Base-by-base conservation (phyloP, 129 eudicot genomes). In the Silybum marianum region DNA sequence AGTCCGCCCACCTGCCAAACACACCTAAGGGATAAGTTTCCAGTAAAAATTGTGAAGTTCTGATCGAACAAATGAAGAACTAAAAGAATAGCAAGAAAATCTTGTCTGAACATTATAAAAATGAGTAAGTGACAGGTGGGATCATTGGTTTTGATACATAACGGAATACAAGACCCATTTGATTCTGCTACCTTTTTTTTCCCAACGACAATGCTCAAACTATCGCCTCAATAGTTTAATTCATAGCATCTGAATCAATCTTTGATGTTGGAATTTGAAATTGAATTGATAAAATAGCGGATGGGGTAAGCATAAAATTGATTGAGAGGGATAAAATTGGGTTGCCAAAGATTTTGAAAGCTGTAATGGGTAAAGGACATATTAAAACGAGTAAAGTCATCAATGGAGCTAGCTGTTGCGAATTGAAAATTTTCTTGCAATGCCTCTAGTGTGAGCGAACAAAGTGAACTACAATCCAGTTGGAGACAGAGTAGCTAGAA, bases 121-220 rank as follows among this genome's bases (percentile, higher is more conserved):
- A 38, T 38, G 42, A 38, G 9, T 38, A 28, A 73, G 1, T 18
- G 65, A 28, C 5, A 16, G 30, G 58, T n/a, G 6, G 69, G 78
- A 75, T 75, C 5, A 74, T 1, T 51, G 78, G 44, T 25, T 74
- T 22, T 75, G 28, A 60, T n/a, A n/a, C 25, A 60, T 60, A 60
- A 60, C 10, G 3, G 19, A 60, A 60, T n/a, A 60, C 25, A 60
- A 6, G 23, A 1, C 67, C 67, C 23, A 19, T 60, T 19, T 60
- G 24, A n/a, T n/a, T 19, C 8, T n/a, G 67, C 67, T 60, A 60
- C 67, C 19, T 60, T 60, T 60, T 60, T 60, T 60, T 19, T n/a
- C 67, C 19, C 67, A 60, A n/a, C 5, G 67, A 19, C 67, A 60
- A 60, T 19, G 67, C 24, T 60, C 9, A 60, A 60, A n/a, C 25